These are phyloP conservation scores for Pythium aphanidermatum DNA, from an alignment of 352 stramenopile genomes.

Conservation along the genomic window DNA sequence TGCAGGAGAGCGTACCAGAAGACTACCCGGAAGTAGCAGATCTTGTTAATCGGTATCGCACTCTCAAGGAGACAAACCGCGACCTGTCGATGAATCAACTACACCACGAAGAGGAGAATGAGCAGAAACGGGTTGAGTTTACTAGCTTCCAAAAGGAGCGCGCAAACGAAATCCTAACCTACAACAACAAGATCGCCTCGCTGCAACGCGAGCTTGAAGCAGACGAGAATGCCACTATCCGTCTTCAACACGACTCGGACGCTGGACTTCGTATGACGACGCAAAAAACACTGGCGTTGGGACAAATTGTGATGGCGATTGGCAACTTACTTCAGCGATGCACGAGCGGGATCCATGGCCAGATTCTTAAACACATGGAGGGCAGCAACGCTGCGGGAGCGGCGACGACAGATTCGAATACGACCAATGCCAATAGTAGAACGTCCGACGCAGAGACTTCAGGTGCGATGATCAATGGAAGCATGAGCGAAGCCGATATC, in stretches of 20 bases:
- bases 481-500: conserved; percentile 75
- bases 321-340: conserved; percentile 78
- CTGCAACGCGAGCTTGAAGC: conserved; percentile 77
- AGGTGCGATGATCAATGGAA: conserved; percentile 22
- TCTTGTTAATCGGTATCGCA: conserved; percentile 90
- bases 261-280: conserved; percentile 82
- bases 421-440: background rate
- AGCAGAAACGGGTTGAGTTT: conserved; percentile 77
- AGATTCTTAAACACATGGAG: conserved; percentile 87
- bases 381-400: conserved; percentile 29
- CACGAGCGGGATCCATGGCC: conserved; percentile 79
- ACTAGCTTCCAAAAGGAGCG: conserved; percentile 84
- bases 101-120: conserved; percentile 83
- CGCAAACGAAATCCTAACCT: conserved; percentile 90
- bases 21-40: conserved; percentile 91
- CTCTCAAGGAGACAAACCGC: conserved; percentile 87
- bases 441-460: conserved; percentile 1
- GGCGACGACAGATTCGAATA: conserved; percentile 1
- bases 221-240: conserved; percentile 59
- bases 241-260: conserved; percentile 86
- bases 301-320: conserved; percentile 88
- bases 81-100: conserved; percentile 71
- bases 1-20: conserved; percentile 86
- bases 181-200: conserved; percentile 88
- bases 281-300: conserved; percentile 88